These are phyloP conservation scores for Insectozyma bohioensis DNA, from an alignment of 1,139 yeast species.

Conservation along the genomic window DNA sequence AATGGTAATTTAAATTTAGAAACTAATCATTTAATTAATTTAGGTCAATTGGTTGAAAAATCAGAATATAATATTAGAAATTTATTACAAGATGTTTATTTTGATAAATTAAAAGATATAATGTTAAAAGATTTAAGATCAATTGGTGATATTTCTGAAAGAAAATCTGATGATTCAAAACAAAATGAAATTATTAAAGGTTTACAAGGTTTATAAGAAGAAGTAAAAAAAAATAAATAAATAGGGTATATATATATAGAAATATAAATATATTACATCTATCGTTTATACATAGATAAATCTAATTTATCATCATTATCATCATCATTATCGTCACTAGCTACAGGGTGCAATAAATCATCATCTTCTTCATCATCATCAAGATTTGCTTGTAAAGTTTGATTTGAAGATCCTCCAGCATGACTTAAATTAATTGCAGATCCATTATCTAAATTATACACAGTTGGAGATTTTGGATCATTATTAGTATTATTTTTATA, in stretches of 20 bases:
- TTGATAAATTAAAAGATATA: constrained; percentile 90
- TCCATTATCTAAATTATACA: constrained; percentile 31
- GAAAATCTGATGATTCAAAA: constrained; percentile 38
- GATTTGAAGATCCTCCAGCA: too few species aligned
- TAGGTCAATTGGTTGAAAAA: constrained; percentile 86
- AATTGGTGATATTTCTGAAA: constrained; percentile 39
- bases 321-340: constrained; percentile 7
- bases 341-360: constrained; percentile 11
- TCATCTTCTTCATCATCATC: constrained; percentile 10
- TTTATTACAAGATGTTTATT: constrained; percentile 87
- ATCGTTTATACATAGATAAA: constrained; percentile 24
- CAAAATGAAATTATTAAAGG: constrained; percentile 56
- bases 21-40: constrained; percentile 73
- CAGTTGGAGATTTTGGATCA: constrained; percentile 10
- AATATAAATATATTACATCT: too few species aligned
- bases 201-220: constrained; percentile 29
- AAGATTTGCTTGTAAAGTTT: constrained; percentile 3
- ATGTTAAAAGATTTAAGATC: constrained; percentile 67
- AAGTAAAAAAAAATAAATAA: constrained; percentile 1
- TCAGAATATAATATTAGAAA: constrained; percentile 86
- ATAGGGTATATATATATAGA: neutral
- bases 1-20: constrained; percentile 42
- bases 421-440: constrained; percentile 23
- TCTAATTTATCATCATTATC: constrained; percentile 26
- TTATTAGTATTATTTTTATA: too few species aligned